Evolutionary conservation across 768 basidiomycete species (phyloP), one percentile per base, ranked within the genome.

Genomic region (Amanita thiersii): DNA sequence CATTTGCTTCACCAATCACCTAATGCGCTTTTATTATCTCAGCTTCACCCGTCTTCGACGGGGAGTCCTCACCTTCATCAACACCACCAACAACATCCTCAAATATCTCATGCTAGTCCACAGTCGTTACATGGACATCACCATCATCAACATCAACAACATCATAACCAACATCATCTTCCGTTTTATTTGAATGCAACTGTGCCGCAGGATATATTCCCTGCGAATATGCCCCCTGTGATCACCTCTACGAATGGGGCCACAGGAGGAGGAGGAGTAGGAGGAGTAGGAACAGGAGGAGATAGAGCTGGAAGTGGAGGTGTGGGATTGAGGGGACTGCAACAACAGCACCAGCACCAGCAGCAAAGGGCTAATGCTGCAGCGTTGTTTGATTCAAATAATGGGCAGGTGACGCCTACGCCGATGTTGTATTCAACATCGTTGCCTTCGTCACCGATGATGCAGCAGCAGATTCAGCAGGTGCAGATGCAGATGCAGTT

Each of bases 401-500:
- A 52, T n/a, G 64, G 69, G 31, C 65, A 62, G 2, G 63, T 63
- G 23, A 70, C 68, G 12, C 68, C 68, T 3, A 71, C 68, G 4
- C 69, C 69, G 25, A 47, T 55, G 0, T 57, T 56, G 29, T 61
- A 61, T 50, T 46, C 26, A n/a, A 28, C 26, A n/a, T 28, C 26
- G 6, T 28, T n/a, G 7, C 26, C 26, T 28, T 28, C 26, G 26
- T n/a, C 26, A 28, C n/a, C 26, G n/a, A 7, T n/a, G 10, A 33
- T 26, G 7, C 23, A 30, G 28, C 34, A 17, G 23, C 34, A 28
- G n/a, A 24, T 7, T 23, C 34, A 28, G 9, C 20, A n/a, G n/a
- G n/a, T n/a, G n/a, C n/a, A n/a, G n/a, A n/a, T n/a, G n/a, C n/a
- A n/a, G n/a, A n/a, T n/a, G n/a, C n/a, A n/a, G n/a, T n/a, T n/a